These are phyloP conservation scores for Kappamyces sp. DNA, from an alignment of 192 early-diverging fungal species.

Conservation along the genomic window DNA sequence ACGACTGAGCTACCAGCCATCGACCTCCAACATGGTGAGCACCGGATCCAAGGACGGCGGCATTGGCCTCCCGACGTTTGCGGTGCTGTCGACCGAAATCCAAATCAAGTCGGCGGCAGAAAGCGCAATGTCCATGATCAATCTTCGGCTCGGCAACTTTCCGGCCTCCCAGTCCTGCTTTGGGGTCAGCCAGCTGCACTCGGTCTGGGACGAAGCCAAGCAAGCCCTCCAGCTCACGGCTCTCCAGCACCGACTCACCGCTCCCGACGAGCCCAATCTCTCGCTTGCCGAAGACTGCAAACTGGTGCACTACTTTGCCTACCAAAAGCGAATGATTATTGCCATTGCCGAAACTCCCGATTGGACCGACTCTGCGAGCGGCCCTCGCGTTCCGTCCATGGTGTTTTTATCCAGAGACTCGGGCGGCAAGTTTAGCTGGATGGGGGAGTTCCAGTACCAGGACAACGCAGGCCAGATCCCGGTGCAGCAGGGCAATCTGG, in stretches of 20 bases:
- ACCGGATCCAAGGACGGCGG: conserved; percentile 37
- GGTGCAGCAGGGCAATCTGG: neutral
- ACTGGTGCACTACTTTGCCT: conserved; percentile 60
- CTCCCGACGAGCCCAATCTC: neutral
- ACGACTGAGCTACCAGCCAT: neutral
- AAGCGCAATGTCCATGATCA: conserved; percentile 59
- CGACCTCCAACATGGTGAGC: conserved; percentile 9
- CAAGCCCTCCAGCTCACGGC: conserved; percentile 20
- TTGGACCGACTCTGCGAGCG: conserved; percentile 20
- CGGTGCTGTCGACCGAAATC: conserved; percentile 40
- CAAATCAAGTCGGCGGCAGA: conserved; percentile 70
- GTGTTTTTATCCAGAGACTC: conserved; percentile 60
- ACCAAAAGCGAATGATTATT: conserved; percentile 61
- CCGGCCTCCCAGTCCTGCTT: conserved; percentile 56
- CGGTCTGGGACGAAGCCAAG: conserved; percentile 54
- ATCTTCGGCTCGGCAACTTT: conserved; percentile 68
- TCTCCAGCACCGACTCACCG: neutral
- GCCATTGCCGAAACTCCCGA: conserved; percentile 58
- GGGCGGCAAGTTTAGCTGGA: conserved; percentile 68
- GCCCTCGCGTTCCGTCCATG: conserved; percentile 34
- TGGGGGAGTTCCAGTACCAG: conserved; percentile 45
- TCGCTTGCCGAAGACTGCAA: conserved; percentile 21
- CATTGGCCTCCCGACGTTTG: conserved; percentile 48
- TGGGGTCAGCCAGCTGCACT: conserved; percentile 55
- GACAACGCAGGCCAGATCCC: conserved; percentile 11